Evolutionary conservation across 352 stramenopile species (phyloP).

Genomic region (Phytophthora pluvialis): DNA sequence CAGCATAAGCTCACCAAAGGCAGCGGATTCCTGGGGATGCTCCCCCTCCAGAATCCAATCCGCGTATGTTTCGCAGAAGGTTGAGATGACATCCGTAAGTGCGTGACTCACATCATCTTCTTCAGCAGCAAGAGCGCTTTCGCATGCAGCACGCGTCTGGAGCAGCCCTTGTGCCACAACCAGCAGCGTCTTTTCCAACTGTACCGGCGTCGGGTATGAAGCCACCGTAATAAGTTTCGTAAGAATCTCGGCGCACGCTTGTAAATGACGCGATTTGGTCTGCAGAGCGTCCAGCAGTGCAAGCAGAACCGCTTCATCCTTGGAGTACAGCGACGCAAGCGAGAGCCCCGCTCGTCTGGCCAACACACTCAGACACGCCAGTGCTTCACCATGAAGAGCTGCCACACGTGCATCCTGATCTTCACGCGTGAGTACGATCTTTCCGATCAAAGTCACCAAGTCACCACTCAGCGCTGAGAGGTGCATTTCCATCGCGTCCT

Average conservation of each 20-base stretch:
- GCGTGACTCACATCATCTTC: constrained; percentile 69
- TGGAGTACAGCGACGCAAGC: constrained; percentile 49
- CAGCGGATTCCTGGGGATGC: constrained; percentile 46
- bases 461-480: constrained; percentile 51
- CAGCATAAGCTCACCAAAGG: constrained; percentile 65
- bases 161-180: constrained; percentile 54
- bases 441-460: constrained; percentile 52
- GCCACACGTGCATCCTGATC: constrained; percentile 36
- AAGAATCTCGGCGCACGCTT: constrained; percentile 58
- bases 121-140: constrained; percentile 52
- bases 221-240: constrained; percentile 62
- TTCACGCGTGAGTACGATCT: constrained; percentile 49
- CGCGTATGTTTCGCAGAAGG: constrained; percentile 74
- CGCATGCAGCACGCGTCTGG: constrained; percentile 50
- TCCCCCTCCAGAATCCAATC: constrained; percentile 71
- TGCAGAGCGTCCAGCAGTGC: constrained; percentile 57
- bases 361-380: constrained; percentile 67
- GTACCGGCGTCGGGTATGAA: constrained; percentile 56
- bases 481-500: constrained; percentile 71
- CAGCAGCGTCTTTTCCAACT: constrained; percentile 53
- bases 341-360: constrained; percentile 63
- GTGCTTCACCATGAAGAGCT: constrained; percentile 56
- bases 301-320: constrained; percentile 49
- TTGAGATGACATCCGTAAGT: constrained; percentile 65
- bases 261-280: constrained; percentile 55